phyloP scores from a whole-genome alignment of 768 basidiomycete species.

The Termitomyces sp. region DNA sequence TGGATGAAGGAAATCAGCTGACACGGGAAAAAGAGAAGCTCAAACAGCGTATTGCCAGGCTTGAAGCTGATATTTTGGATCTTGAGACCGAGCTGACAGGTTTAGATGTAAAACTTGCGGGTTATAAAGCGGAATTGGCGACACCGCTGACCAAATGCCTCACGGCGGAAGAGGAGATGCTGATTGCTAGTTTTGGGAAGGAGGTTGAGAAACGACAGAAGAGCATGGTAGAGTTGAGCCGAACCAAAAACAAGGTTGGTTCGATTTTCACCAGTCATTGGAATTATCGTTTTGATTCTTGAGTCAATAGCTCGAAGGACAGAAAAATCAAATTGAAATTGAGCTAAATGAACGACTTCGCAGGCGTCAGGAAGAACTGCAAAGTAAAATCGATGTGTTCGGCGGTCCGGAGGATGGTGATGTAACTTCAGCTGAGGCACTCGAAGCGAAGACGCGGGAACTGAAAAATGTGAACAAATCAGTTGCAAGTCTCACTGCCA shows the following conservation, averaged over 20 bases:
- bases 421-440: conserved; percentile 54
- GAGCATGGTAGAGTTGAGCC: conserved; percentile 61
- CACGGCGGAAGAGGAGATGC: conserved; percentile 62
- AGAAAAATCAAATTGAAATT: conserved; percentile 82
- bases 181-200: conserved; percentile 62
- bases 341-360: conserved; percentile 88
- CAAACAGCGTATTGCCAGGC: conserved; percentile 49
- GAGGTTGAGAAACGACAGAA: conserved; percentile 76
- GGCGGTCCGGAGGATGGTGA: conserved; percentile 56
- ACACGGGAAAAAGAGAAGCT: conserved; percentile 69
- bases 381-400: conserved; percentile 68
- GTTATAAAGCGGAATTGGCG: conserved; percentile 63
- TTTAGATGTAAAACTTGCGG: conserved; percentile 56
- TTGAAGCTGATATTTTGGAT: conserved; percentile 68
- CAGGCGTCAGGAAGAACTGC: conserved; percentile 75
- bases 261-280: background rate
- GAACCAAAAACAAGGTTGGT: conserved; percentile 66
- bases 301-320: conserved; percentile 53
- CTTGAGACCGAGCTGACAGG: conserved; percentile 65
- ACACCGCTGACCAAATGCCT: conserved; percentile 74
- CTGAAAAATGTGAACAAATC: conserved; percentile 60
- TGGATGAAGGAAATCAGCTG: conserved; percentile 55
- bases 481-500: conserved; percentile 60
- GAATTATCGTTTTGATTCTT: background rate
- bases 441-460: conserved; percentile 67